phyloP scores from a whole-genome alignment of 176 grass and related monocot species.

The Musa beccarii region DNA sequence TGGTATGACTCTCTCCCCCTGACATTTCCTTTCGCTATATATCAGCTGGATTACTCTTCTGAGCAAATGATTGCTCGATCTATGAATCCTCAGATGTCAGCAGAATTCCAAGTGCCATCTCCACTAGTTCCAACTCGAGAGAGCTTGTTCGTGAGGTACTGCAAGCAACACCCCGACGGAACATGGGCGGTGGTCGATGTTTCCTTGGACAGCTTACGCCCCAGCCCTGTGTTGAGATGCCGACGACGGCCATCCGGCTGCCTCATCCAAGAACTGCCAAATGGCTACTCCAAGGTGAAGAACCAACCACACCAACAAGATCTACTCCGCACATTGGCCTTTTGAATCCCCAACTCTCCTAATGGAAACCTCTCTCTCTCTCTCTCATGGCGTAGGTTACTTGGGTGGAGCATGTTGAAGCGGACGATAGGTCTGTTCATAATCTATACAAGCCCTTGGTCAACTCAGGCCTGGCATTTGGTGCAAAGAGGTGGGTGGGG shows the following conservation, averaged over 20 bases:
- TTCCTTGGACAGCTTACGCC: constrained; percentile 49
- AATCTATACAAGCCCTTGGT: constrained; percentile 66
- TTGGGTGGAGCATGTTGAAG: constrained; percentile 90
- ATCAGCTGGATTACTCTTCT: not conserved
- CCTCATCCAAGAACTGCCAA: constrained; percentile 71
- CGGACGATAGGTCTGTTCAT: constrained; percentile 49
- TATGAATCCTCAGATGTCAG: constrained; percentile 48
- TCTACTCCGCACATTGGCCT: no score
- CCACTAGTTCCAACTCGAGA: constrained; percentile 73
- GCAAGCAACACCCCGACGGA: constrained; percentile 65
- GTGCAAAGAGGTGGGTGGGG: constrained; percentile 60
- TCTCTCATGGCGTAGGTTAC: constrained; percentile 28
- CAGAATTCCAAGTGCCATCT: constrained; percentile 74
- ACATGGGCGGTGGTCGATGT: constrained; percentile 84
- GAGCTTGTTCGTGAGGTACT: constrained; percentile 72
- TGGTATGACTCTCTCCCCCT: constrained; percentile 28
- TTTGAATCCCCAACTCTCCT: no score
- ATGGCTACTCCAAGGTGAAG: constrained; percentile 69
- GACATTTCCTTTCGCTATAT: not conserved
- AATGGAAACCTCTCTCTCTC: not conserved
- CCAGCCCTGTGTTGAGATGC: not conserved
- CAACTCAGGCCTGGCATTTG: constrained; percentile 60
- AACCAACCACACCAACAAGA: no score
- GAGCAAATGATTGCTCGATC: not conserved
- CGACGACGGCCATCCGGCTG: constrained; percentile 64